These are phyloP conservation scores for Quillaja saponaria DNA, from an alignment of 306 rosid genomes.

Conservation along the genomic window DNA sequence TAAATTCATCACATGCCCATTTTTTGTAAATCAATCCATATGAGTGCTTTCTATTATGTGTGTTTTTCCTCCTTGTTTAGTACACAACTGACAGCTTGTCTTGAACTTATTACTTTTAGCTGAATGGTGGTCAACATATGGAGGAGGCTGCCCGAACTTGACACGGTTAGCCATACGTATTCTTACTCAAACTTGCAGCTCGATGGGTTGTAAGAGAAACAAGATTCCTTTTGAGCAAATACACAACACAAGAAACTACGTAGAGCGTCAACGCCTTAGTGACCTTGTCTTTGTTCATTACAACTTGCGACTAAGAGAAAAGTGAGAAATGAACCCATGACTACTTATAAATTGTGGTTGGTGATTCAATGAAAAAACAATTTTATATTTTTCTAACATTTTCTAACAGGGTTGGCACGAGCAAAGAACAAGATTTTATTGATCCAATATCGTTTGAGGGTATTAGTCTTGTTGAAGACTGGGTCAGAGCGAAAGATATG, in stretches of 20 bases:
- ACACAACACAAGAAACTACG: slow-evolving; percentile 55
- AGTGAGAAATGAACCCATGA: slow-evolving; percentile 37
- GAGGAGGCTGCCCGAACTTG: slow-evolving; percentile 87
- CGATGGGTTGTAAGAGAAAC: slow-evolving; percentile 49
- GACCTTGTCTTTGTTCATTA: slow-evolving; percentile 75
- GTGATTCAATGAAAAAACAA: slow-evolving; percentile 17
- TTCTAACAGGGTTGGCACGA: slow-evolving; percentile 53
- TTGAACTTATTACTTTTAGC: slow-evolving; percentile 46
- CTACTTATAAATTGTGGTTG: slow-evolving; percentile 23
- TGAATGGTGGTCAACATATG: slow-evolving; percentile 98
- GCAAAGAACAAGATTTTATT: slow-evolving; percentile 48
- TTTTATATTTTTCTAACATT: slow-evolving; percentile 26
- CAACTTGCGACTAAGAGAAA: slow-evolving; percentile 42
- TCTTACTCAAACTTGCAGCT: slow-evolving; percentile 86
- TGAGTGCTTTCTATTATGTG: too few relatives aligned
- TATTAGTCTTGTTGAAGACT: slow-evolving; percentile 55
- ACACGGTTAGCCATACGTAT: slow-evolving; percentile 75
- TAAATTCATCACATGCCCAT: too few relatives aligned
- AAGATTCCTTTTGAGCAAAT: slow-evolving; percentile 55
- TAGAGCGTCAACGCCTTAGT: slow-evolving; percentile 75
- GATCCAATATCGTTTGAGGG: slow-evolving; percentile 68
- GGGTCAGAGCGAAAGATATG: slow-evolving; percentile 58
- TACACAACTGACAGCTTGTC: slow-evolving; percentile 24
- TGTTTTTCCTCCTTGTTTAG: too few relatives aligned
- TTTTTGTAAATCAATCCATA: too few relatives aligned